phyloP scores from a whole-genome alignment of 2,329 filamentous ascomycete species.

The Canariomyces notabilis region DNA sequence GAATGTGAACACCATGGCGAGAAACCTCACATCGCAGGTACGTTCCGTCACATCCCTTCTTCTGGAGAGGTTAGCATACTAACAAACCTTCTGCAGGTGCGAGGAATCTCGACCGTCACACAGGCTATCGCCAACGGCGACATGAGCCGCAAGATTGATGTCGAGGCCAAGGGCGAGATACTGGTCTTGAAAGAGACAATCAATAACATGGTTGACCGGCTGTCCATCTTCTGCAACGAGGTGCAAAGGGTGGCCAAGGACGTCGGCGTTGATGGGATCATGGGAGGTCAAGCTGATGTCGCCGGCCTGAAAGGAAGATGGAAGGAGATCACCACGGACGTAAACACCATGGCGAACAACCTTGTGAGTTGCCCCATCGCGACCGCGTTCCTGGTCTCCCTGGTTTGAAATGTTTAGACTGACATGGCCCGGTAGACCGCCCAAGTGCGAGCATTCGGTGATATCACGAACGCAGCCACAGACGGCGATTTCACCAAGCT shows the following conservation, averaged over 20 bases:
- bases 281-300: conserved; percentile 95
- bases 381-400: not conserved
- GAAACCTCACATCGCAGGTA: conserved; percentile 62
- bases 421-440: conserved; percentile 62
- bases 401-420: conserved; percentile 19
- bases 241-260: conserved; percentile 94
- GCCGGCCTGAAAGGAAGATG: conserved; percentile 88
- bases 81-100: conserved; percentile 51
- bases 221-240: conserved; percentile 94
- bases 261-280: conserved; percentile 95
- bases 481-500: conserved; percentile 96
- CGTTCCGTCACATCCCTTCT: conserved; percentile 11
- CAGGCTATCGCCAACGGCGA: conserved; percentile 94
- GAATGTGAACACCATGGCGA: conserved; percentile 75
- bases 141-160: conserved; percentile 92
- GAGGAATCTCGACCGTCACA: conserved; percentile 88
- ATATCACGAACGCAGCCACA: conserved; percentile 96
- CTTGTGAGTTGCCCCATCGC: conserved; percentile 39
- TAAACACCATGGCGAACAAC: conserved; percentile 83
- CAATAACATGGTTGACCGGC: conserved; percentile 95
- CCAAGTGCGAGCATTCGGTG: conserved; percentile 94
- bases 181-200: conserved; percentile 91
- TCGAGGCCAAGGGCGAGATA: conserved; percentile 92
- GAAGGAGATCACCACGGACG: conserved; percentile 97
- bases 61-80: not conserved